phyloP scores from a whole-genome alignment of 495 filamentous ascomycete genomes.

The Podospora pseudoanserina region DNA sequence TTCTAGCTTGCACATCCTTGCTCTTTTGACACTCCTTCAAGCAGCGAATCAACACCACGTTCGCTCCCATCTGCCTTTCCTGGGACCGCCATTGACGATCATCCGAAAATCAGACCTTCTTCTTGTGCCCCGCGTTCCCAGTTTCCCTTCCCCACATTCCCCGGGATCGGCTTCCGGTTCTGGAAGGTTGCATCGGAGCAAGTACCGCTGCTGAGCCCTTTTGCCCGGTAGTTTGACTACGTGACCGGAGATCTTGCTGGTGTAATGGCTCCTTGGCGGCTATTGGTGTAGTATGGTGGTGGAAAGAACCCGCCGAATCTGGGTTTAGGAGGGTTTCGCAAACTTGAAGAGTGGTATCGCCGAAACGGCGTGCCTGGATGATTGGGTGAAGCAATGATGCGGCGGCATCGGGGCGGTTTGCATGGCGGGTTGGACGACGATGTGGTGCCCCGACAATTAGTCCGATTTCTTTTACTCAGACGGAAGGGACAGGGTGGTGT shows the following conservation, averaged over 20 bases:
- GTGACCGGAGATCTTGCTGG: conserved; percentile 1
- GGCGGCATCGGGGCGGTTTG: neutral
- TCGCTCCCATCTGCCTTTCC: neutral
- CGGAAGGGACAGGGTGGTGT: neutral
- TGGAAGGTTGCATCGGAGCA: conserved; percentile 1
- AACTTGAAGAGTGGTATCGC: neutral
- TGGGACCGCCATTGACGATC: neutral
- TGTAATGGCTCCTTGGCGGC: neutral
- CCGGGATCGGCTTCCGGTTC: neutral
- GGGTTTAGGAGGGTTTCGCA: neutral
- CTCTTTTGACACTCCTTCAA: neutral
- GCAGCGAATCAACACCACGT: neutral
- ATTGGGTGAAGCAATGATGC: neutral
- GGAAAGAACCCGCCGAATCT: neutral
- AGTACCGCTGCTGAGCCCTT: neutral
- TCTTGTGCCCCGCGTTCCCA: neutral
- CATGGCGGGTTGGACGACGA: neutral
- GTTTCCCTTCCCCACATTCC: neutral
- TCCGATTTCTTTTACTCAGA: neutral
- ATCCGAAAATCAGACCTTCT: neutral
- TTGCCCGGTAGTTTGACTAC: neutral
- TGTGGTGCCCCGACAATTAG: neutral
- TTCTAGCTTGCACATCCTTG: neutral
- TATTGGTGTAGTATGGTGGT: neutral
- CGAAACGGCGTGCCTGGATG: neutral